Evolutionary conservation across 805 yeast species (phyloP).

Genomic region (Grigorovia humatica): DNA sequence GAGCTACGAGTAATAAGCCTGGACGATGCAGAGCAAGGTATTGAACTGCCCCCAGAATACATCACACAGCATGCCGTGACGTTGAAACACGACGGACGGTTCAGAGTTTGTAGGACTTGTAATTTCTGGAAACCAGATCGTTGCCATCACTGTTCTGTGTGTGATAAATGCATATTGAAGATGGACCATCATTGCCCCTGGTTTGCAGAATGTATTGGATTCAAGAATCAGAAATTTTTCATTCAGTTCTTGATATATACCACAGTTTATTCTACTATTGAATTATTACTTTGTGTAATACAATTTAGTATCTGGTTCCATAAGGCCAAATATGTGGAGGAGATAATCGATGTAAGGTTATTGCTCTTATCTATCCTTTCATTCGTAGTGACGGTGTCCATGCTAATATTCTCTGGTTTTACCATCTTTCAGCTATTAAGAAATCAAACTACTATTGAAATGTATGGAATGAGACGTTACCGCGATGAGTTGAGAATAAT

Average conservation of each 20-base stretch:
- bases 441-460: slow-evolving; percentile 78
- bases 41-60: slow-evolving; percentile 34
- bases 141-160: slow-evolving; percentile 73
- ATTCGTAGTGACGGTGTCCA: slow-evolving; percentile 43
- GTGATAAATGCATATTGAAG: slow-evolving; percentile 57
- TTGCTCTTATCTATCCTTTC: slow-evolving; percentile 51
- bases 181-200: slow-evolving; percentile 97
- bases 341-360: slow-evolving; percentile 45
- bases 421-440: slow-evolving; percentile 46
- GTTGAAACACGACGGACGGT: slow-evolving; percentile 49
- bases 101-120: slow-evolving; percentile 64
- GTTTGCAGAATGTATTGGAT: slow-evolving; percentile 86
- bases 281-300: slow-evolving; percentile 32
- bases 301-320: slow-evolving; percentile 41
- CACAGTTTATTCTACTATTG: slow-evolving; percentile 36
- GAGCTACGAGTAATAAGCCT: slow-evolving; percentile 30
- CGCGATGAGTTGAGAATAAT: slow-evolving; percentile 31
- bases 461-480: slow-evolving; percentile 45
- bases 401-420: slow-evolving; percentile 46
- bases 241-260: slow-evolving; percentile 58
- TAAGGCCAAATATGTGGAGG: slow-evolving; percentile 30
- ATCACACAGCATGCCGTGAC: slow-evolving; percentile 34
- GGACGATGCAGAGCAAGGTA: slow-evolving; percentile 19
- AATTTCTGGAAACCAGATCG: slow-evolving; percentile 73
- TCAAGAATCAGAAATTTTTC: slow-evolving; percentile 67